Evolutionary conservation across 805 yeast species (phyloP), one percentile per base, ranked within the genome.

Genomic region (Komagataella pseudopastoris): DNA sequence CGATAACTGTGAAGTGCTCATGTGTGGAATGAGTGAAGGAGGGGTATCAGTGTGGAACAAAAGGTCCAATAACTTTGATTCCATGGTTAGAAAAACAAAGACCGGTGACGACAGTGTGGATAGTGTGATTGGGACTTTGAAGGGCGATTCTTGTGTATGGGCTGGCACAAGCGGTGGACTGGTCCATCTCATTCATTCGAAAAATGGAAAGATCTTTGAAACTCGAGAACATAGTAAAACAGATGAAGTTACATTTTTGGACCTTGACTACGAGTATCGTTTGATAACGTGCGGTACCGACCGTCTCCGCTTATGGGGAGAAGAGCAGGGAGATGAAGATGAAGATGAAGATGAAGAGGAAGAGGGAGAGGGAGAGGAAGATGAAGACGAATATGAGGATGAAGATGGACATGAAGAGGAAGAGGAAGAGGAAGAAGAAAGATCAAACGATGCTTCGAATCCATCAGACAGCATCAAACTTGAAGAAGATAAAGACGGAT

Each of bases 21-120:
- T 84, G 3, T 89, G 90, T 58, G 91, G 96, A 47, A 89, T 88
- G 84, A 88, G 95, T 14, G 93, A 85, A 60, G 98, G 98, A 3
- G 77, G 88, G 12, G 73, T 88, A 6, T 88, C 98, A 0, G 71
- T 85, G 12, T 91, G 99, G 99, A 80, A 78, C 58, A 81, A 84
- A 23, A 72, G 77, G 30, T 77, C 77, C 60, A 88, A 87, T 60
- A 76, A 76, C 46, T 75, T 81, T 54, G 72, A 70, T 53, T 97
- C 91, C 64, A 97, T 91, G 67, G 71, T 88, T 49, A 76, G 85
- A 10, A 71, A 98, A 53, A 77, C 91, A 17, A 80, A 80, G 55
- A 72, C 90, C 6, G 71, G 79, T 45, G 79, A 76, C 52, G 85
- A 76, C 47, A 83, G 91, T 17, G 76, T 89, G 16, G 96, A 89